A percentile compares a stretch with the other conserved stretches of the same genome.
phyloP scores from a whole-genome alignment of 768 basidiomycete species.

The Russula vinacea region DNA sequence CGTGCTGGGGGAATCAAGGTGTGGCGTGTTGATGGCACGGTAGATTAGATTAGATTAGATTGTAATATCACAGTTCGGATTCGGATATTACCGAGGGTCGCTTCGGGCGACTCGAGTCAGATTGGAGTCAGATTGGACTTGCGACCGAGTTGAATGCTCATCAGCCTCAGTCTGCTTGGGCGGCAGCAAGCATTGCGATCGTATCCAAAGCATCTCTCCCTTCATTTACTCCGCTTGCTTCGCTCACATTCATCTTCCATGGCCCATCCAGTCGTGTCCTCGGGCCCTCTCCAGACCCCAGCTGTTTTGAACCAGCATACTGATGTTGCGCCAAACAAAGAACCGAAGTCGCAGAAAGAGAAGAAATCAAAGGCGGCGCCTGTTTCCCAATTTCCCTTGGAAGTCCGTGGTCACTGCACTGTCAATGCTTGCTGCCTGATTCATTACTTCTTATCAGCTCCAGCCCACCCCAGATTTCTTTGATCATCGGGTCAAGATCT shows the following conservation, averaged over 20 bases:
- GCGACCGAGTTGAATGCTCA: slow-evolving; percentile 17
- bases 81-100: slow-evolving; percentile 13
- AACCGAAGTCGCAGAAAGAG: slow-evolving; percentile 44
- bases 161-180: slow-evolving; percentile 18
- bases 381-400: slow-evolving; percentile 54
- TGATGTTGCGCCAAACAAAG: slow-evolving; percentile 17
- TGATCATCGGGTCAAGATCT: slow-evolving; percentile 85
- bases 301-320: slow-evolving; percentile 35
- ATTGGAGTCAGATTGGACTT: neutral
- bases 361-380: slow-evolving; percentile 41
- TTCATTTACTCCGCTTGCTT: slow-evolving; percentile 25
- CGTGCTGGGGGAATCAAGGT: slow-evolving; percentile 87
- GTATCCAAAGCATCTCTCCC: slow-evolving; percentile 13
- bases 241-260: slow-evolving; percentile 41
- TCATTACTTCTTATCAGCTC: slow-evolving; percentile 46
- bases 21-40: slow-evolving; percentile 63
- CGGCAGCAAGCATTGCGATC: slow-evolving; percentile 13
- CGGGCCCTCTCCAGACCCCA: slow-evolving; percentile 48
- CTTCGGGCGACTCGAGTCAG: neutral
- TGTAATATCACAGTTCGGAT: slow-evolving; percentile 1
- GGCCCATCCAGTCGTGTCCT: slow-evolving; percentile 51
- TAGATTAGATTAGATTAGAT: slow-evolving; percentile 27
- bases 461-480: slow-evolving; percentile 84
- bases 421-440: slow-evolving; percentile 1
- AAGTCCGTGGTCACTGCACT: slow-evolving; percentile 42